phyloP scores from a whole-genome alignment of 1,284 basidiomycete genomes.

The Puccinia hordei region DNA sequence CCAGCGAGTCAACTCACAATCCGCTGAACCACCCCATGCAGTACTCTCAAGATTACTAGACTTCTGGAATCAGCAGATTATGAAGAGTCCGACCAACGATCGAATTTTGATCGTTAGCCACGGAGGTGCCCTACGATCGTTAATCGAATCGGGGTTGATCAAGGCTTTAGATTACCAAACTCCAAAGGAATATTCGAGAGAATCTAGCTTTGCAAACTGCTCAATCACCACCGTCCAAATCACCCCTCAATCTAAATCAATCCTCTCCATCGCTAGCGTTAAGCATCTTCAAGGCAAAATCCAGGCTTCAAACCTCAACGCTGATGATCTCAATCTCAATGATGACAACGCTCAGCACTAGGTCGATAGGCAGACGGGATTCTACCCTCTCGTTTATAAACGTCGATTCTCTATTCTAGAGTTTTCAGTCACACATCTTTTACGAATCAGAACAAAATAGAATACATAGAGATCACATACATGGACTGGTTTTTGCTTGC shows the following conservation, averaged over 20 bases:
- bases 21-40: conserved; percentile 19
- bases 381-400: neutral
- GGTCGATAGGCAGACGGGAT: neutral
- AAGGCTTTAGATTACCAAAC: neutral
- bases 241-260: neutral
- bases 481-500: too few species aligned
- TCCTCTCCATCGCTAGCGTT: conserved; percentile 7
- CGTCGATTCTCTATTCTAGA: neutral
- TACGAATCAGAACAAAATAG: too few species aligned
- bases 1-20: conserved; percentile 2
- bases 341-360: neutral
- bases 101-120: conserved; percentile 42
- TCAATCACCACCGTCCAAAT: conserved; percentile 37
- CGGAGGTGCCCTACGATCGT: conserved; percentile 38
- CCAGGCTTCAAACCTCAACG: conserved; percentile 23
- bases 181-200: neutral
- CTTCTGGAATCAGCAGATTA: conserved; percentile 34
- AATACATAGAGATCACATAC: too few species aligned
- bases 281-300: conserved; percentile 26
- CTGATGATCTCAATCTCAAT: conserved; percentile 20
- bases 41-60: conserved; percentile 31
- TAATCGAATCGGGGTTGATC: conserved; percentile 35
- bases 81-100: neutral
- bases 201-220: conserved; percentile 32
- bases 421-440: too few species aligned